Evolutionary conservation across 768 basidiomycete genomes (phyloP), one percentile per base, ranked within the genome.

Genomic region (Calocybe cyanea): DNA sequence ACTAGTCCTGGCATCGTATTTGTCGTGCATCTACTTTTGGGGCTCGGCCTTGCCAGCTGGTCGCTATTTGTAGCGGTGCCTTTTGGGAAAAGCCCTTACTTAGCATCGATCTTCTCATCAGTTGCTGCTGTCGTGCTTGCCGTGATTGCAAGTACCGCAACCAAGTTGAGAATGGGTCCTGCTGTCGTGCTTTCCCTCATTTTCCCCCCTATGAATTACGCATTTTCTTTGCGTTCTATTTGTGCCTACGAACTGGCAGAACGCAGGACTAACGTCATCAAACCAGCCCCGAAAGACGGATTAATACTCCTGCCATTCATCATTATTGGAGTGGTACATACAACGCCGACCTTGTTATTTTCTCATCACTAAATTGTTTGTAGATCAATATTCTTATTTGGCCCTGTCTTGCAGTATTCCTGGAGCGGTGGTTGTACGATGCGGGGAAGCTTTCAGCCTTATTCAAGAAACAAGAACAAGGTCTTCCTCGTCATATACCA

Each of bases 181-280:
- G 77, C 77, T 17, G 71, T 71, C 43, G 51, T 83, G 19, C 77
- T 80, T 55, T 68, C 77, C 2, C 51, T 83, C 18, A 50, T 82
- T 18, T 81, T 83, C 53, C 82, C 82, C 1, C 79, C 82, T 0
- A 73, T 74, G 17, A 81, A 73, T 59, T 84, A 78, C 49, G 65
- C 80, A 18, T 83, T 81, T 45, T 75, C 73, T 10, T 75, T 75
- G 3, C 69, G 77, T 24, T 71, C 74, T 4, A 69, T 83, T 0
- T 71, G 72, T 31, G 77, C 76, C 11, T 83, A 69, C 47, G 80
- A 83, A 61, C 68, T 65, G 34, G 60, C 72, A 38, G 65, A 68
- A 41, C 59, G 70, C 20, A 55, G 70, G 4, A 73, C 77, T 0
- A 66, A 76, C 46, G 55, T 72, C 7, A 45, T 77, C 25, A 61